A percentile compares a stretch with the other conserved stretches of the same genome.
These are phyloP conservation scores for Colletotrichum sp. DNA, from an alignment of 2,329 filamentous ascomycete species.

Conservation along the genomic window DNA sequence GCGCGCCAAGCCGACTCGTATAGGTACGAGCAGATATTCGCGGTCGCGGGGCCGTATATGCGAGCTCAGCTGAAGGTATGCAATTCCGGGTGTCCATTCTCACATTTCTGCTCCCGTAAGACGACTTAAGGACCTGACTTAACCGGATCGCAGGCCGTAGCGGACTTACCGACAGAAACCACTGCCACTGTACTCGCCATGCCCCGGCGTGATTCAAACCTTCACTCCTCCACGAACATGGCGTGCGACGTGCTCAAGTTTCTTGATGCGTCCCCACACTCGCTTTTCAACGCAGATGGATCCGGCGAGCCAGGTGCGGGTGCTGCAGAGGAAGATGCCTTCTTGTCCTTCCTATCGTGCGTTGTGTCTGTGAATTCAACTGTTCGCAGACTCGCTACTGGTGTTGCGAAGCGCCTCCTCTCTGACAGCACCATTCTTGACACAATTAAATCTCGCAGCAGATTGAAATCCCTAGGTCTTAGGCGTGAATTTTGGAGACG, in stretches of 20 bases:
- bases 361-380: conserved; percentile 56
- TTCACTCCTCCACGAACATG: conserved; percentile 43
- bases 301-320: neutral
- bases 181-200: conserved; percentile 36
- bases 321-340: conserved; percentile 40
- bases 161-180: conserved; percentile 40
- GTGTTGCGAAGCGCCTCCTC: conserved; percentile 55
- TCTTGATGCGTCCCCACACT: conserved; percentile 54
- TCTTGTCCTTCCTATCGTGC: conserved; percentile 58
- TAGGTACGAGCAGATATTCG: conserved; percentile 60
- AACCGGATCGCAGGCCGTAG: conserved; percentile 37
- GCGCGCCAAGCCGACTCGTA: conserved; percentile 54
- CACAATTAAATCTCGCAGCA: conserved; percentile 38
- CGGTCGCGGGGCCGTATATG: conserved; percentile 60
- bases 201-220: conserved; percentile 41
- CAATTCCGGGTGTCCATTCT: neutral
- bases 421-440: conserved; percentile 38
- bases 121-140: neutral
- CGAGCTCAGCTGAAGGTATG: conserved; percentile 61
- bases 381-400: conserved; percentile 52
- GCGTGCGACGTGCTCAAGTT: conserved; percentile 62
- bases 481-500: conserved; percentile 56
- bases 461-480: conserved; percentile 40
- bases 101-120: neutral
- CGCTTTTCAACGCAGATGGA: conserved; percentile 44